Evolutionary conservation across 768 basidiomycete genomes (phyloP), one percentile per base, ranked within the genome.

Genomic region (Tulasnella sp.): DNA sequence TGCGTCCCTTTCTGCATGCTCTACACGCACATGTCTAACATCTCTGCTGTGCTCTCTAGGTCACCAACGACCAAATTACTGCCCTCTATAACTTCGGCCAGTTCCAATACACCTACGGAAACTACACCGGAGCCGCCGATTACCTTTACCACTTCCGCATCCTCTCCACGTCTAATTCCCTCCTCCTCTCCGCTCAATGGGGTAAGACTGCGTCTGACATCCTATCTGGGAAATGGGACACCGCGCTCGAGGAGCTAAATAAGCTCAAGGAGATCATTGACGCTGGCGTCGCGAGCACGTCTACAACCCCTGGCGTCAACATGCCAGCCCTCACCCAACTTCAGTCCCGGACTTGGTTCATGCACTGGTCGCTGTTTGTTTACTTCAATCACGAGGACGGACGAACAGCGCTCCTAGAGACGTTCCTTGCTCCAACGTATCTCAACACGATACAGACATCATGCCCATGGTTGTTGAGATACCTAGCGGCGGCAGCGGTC

Each of bases 141-240:
- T 98, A 96, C 75, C 79, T 99, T 58, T 97, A 98, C 77, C 95
- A 98, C 70, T 99, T 98, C 79, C 90, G 94, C 58, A 86, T 98
- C 23, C 84, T 99, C 62, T 95, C 94, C 50, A 96, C 93, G 59
- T 90, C 95, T 70, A 78, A 80, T 60, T 88, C 94, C 53, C 86
- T 95, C 69, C 93, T 89, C 73, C 86, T 90, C 38, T 98, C 96
- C 3, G 91, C 95, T 2, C 90, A 94, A 74, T 99, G 95, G 96
- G 96, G 96, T 10, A 98, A 97, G 73, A 88, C 98, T 64, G 90
- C 93, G 38, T 93, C 87, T 29, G 92, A 98, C 71, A 95, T 97
- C 70, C 83, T 99, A 52, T 85, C 85, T 2, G 96, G 95, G 45
- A 83, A 86, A 66, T 97, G 93, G 93, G 90, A 94, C 61, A 79